Conservation (phyloP, 2,329 filamentous ascomycete genomes). For the Colletotrichum graminicola region DNA sequence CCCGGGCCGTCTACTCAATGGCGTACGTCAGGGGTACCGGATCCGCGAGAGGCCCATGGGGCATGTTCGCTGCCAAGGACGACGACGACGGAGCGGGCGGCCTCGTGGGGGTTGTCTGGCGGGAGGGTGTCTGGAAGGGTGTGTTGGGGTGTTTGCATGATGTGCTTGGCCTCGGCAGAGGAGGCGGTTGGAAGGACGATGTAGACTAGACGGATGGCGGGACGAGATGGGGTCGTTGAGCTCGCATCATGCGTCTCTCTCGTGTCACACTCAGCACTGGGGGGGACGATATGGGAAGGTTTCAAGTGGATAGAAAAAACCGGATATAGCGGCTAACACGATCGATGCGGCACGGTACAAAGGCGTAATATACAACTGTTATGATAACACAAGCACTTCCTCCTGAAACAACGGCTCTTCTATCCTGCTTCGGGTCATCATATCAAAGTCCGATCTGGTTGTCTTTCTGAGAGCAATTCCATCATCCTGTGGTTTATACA, state of each 20-base stretch:
- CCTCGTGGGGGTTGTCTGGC: background rate
- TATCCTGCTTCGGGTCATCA: no score
- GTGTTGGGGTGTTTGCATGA: background rate
- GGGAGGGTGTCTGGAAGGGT: constrained; percentile 2
- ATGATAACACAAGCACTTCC: background rate
- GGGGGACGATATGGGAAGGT: background rate
- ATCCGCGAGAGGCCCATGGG: background rate
- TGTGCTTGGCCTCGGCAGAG: background rate
- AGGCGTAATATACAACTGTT: background rate
- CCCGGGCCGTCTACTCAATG: constrained; percentile 13
- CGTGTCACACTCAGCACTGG: background rate
- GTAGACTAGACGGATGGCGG: constrained; percentile 3
- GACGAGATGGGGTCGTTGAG: background rate
- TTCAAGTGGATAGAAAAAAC: background rate
- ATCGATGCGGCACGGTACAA: background rate
- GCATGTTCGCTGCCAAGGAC: background rate
- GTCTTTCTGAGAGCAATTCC: background rate
- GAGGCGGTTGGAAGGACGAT: background rate
- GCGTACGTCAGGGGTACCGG: constrained; percentile 27
- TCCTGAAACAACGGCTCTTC: background rate
- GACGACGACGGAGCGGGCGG: background rate
- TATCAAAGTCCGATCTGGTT: background rate
- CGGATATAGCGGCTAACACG: background rate
- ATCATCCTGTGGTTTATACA: background rate
- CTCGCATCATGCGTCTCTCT: background rate